Evolutionary conservation across 148 eudicot genomes (phyloP).

Genomic region (Simmondsia chinensis): DNA sequence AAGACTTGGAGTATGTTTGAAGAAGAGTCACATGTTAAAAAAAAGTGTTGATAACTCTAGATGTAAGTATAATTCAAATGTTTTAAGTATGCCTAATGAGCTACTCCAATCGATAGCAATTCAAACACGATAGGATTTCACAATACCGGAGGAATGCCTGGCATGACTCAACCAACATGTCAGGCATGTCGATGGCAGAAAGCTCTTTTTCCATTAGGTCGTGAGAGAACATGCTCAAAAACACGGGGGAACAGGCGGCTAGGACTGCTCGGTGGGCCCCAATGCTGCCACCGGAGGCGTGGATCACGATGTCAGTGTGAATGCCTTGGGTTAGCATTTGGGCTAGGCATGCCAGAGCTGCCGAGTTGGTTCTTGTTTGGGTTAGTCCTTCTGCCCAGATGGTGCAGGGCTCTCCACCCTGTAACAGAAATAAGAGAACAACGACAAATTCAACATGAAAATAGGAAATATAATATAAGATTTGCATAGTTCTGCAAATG

Average conservation of each 20-base stretch:
- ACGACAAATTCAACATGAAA: too few relatives aligned
- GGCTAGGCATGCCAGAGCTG: constrained; percentile 48
- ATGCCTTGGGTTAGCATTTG: constrained; percentile 74
- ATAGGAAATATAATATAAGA: too few relatives aligned
- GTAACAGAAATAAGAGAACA: background rate
- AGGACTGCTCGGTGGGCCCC: constrained; percentile 85
- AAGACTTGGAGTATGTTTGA: too few relatives aligned
- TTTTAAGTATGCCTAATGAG: too few relatives aligned
- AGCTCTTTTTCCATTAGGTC: constrained; percentile 67
- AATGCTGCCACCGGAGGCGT: constrained; percentile 53
- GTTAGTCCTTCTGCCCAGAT: constrained; percentile 58
- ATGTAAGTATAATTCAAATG: too few relatives aligned
- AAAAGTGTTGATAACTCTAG: too few relatives aligned
- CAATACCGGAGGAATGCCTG: constrained; percentile 64
- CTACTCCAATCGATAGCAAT: too few relatives aligned
- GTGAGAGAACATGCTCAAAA: constrained; percentile 80
- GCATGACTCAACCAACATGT: constrained; percentile 69
- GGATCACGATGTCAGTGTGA: constrained; percentile 74
- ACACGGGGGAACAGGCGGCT: constrained; percentile 76
- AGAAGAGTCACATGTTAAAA: too few relatives aligned
- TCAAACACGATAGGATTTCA: too few relatives aligned
- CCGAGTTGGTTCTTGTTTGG: constrained; percentile 28
- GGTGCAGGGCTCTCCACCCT: constrained; percentile 66
- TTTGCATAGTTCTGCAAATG: too few relatives aligned
- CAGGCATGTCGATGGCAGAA: constrained; percentile 55